These are phyloP conservation scores for Coniophora puteana DNA, from an alignment of 1,284 basidiomycete species.

Conservation along the genomic window DNA sequence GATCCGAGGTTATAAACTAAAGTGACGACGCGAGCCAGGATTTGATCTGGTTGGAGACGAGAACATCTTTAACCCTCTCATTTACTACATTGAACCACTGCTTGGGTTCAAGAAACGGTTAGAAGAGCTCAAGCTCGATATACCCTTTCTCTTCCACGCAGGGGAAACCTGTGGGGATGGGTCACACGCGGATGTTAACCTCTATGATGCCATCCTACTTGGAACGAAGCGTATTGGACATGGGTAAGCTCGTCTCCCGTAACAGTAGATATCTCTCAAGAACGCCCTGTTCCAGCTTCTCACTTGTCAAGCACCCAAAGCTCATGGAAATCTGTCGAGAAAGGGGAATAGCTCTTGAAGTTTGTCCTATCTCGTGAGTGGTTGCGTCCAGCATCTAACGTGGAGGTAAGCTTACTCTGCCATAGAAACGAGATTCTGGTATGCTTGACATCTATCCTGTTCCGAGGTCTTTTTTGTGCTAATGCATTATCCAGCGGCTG, in stretches of 20 bases:
- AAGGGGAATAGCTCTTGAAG: conserved; percentile 61
- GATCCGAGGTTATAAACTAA: too few relatives aligned
- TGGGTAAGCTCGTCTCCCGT: conserved; percentile 40
- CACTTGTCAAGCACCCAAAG: conserved; percentile 69
- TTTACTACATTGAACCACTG: conserved; percentile 61
- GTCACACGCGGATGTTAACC: conserved; percentile 62
- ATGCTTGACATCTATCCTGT: conserved; percentile 13
- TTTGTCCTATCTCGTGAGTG: conserved; percentile 69
- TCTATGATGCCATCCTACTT: conserved; percentile 76
- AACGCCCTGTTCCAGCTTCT: conserved; percentile 45
- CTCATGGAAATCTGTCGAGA: conserved; percentile 66
- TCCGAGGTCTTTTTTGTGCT: background rate
- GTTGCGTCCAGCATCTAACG: conserved; percentile 4
- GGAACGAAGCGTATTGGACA: conserved; percentile 80
- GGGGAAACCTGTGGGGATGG: conserved; percentile 79
- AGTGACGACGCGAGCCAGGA: too few relatives aligned
- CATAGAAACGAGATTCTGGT: conserved; percentile 66
- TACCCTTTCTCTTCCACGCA: conserved; percentile 80
- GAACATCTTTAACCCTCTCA: conserved; percentile 58
- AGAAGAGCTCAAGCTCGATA: conserved; percentile 54
- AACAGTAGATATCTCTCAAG: conserved; percentile 2
- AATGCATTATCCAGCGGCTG: conserved; percentile 45
- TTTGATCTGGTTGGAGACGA: conserved; percentile 83
- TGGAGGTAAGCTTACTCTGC: conserved; percentile 9
- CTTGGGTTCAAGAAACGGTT: conserved; percentile 57